phyloP scores from a whole-genome alignment of 371 early-diverging fungal species.

The Circinella umbellata region DNA sequence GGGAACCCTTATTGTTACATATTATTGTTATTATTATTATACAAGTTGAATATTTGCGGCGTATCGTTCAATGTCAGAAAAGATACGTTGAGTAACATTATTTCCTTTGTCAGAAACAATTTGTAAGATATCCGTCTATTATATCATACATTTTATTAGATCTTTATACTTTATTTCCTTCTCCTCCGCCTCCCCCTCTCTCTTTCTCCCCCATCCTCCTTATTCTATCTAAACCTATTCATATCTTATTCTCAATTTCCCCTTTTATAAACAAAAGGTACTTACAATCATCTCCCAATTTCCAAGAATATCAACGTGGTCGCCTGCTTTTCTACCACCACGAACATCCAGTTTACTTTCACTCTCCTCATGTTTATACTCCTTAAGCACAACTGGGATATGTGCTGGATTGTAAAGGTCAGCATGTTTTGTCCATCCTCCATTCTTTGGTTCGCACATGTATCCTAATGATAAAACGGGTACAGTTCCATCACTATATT shows the following conservation, averaged over 20 bases:
- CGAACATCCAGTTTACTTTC: conserved; percentile 70
- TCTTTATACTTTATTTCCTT: too few species aligned
- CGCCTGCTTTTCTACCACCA: conserved; percentile 83
- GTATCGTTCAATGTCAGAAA: conserved; percentile 46
- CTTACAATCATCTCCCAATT: conserved; percentile 57
- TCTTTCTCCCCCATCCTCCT: too few species aligned
- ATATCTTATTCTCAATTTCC: too few species aligned
- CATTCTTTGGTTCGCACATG: conserved; percentile 77
- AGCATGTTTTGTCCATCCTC: conserved; percentile 84
- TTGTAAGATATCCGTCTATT: conserved; percentile 43
- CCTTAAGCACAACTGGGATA: conserved; percentile 76
- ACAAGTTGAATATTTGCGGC: conserved; percentile 31
- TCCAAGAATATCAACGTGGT: conserved; percentile 89
- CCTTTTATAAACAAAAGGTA: background rate
- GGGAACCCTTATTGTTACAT: too few species aligned
- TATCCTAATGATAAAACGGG: conserved; percentile 89
- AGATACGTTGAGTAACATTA: conserved; percentile 45
- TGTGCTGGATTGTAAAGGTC: conserved; percentile 84
- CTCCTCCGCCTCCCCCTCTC: too few species aligned
- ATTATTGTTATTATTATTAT: background rate
- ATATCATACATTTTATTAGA: background rate
- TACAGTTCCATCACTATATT: conserved; percentile 89
- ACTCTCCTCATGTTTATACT: conserved; percentile 72
- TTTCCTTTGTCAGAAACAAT: conserved; percentile 43
- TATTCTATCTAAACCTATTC: too few species aligned